Conservation (phyloP, 78 protist species). For the Dictyostelium purpureum region DNA sequence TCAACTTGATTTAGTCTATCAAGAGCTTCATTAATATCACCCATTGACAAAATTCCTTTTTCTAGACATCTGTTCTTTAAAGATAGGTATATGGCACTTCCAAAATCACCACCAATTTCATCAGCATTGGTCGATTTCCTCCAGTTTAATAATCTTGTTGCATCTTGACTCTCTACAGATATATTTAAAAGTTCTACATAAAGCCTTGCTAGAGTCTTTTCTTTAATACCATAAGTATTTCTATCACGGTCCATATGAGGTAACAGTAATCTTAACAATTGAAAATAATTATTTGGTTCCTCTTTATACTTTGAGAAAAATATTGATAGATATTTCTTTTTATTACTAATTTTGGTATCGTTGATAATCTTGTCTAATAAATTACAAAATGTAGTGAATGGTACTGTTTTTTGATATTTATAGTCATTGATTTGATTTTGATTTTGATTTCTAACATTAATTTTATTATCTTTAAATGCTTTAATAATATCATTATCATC, state of each 20-base stretch:
- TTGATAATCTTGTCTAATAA: constrained; percentile 48
- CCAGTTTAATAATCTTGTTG: constrained; percentile 83
- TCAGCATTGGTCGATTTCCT: background rate
- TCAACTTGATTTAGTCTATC: constrained; percentile 59
- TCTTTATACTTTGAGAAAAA: constrained; percentile 51
- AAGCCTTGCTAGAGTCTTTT: constrained; percentile 74
- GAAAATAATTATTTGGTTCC: constrained; percentile 75
- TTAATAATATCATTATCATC: no score
- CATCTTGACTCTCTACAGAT: constrained; percentile 56
- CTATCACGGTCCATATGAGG: constrained; percentile 89
- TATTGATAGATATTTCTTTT: constrained; percentile 20
- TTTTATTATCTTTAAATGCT: no score
- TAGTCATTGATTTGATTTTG: no score
- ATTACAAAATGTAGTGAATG: constrained; percentile 68
- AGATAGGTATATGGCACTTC: constrained; percentile 75
- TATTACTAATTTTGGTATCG: constrained; percentile 25
- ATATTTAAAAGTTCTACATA: constrained; percentile 86
- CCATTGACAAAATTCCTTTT: constrained; percentile 47
- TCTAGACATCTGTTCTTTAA: constrained; percentile 66
- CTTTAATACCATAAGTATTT: constrained; percentile 85
- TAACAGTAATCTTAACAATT: constrained; percentile 84
- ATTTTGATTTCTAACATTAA: no score
- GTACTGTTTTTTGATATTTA: constrained; percentile 77
- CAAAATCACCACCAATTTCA: constrained; percentile 82
- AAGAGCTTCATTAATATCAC: constrained; percentile 74